Evolutionary conservation across 257 asterid genomes (phyloP).

Genomic region (Hygrophila difformis): DNA sequence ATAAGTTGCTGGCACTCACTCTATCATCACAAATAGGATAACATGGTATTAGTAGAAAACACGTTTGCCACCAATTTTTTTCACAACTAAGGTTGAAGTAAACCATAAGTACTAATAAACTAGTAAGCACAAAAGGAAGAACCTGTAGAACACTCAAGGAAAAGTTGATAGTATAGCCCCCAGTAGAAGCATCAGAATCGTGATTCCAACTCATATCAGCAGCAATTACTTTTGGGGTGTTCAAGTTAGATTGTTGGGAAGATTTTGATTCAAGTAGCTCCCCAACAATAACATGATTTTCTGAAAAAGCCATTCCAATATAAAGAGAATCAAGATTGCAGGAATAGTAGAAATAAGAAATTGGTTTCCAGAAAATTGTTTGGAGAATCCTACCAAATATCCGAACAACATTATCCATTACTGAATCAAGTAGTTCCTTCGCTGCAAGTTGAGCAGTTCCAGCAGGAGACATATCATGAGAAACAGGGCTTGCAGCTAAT

Average conservation of each 20-base stretch:
- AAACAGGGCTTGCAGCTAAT: conserved; percentile 85
- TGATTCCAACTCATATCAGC: conserved; percentile 72
- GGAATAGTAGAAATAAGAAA: conserved; percentile 12
- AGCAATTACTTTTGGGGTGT: conserved; percentile 74
- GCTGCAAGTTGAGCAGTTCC: conserved; percentile 92
- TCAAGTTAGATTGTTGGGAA: conserved; percentile 76
- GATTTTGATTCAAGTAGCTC: conserved; percentile 92
- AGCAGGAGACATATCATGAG: conserved; percentile 81
- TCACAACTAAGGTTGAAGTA: conserved; percentile 8
- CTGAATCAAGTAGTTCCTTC: conserved; percentile 80
- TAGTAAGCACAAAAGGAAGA: conserved; percentile 15
- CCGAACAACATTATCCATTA: conserved; percentile 69
- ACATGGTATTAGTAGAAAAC: conserved; percentile 4
- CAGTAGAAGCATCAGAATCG: conserved; percentile 81
- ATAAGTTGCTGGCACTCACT: conserved; percentile 99
- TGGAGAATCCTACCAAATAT: conserved; percentile 59
- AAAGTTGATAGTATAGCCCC: conserved; percentile 89
- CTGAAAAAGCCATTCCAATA: conserved; percentile 36
- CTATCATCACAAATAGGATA: conserved; percentile 30
- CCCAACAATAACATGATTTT: conserved; percentile 97
- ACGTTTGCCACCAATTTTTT: not conserved
- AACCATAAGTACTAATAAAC: conserved; percentile 14
- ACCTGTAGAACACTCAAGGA: conserved; percentile 95
- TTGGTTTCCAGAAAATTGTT: conserved; percentile 15
- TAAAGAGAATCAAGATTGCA: too few relatives aligned